Evolutionary conservation across 768 basidiomycete species (phyloP).

Genomic region (Paxillus rubicundulus): DNA sequence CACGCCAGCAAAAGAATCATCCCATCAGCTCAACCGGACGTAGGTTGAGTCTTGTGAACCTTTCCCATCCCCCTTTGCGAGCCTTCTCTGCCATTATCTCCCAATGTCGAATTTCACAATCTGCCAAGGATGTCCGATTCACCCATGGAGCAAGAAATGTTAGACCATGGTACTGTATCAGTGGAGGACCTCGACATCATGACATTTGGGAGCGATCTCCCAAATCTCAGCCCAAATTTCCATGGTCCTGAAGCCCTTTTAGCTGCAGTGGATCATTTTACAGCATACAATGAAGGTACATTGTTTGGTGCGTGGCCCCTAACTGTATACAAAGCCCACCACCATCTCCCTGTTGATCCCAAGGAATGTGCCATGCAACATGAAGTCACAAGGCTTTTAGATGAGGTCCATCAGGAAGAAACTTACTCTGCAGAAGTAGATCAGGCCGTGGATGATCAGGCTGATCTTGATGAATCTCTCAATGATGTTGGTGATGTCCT

Average conservation of each 20-base stretch:
- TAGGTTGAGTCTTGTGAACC: no score
- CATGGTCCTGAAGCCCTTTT: constrained; percentile 3
- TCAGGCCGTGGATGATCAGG: not conserved
- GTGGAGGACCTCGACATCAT: constrained; percentile 4
- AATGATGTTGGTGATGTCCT: not conserved
- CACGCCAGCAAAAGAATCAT: not conserved
- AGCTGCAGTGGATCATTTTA: not conserved
- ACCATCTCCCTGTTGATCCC: not conserved
- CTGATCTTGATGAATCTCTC: not conserved
- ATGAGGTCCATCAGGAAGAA: not conserved
- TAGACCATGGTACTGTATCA: not conserved
- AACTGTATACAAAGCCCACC: not conserved
- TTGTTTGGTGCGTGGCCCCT: not conserved
- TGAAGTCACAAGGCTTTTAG: not conserved
- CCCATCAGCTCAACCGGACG: not conserved
- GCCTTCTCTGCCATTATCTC: not conserved
- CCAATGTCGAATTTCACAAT: not conserved
- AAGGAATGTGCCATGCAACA: not conserved
- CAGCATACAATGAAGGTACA: not conserved
- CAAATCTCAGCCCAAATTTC: constrained; percentile 6
- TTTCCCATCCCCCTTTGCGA: not conserved
- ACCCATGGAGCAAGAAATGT: constrained; percentile 4
- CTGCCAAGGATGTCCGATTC: not conserved
- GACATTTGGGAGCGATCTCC: not conserved
- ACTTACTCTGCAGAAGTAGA: not conserved